phyloP scores from a whole-genome alignment of 2,329 filamentous ascomycete species.

The Lizonia empirigonia region DNA sequence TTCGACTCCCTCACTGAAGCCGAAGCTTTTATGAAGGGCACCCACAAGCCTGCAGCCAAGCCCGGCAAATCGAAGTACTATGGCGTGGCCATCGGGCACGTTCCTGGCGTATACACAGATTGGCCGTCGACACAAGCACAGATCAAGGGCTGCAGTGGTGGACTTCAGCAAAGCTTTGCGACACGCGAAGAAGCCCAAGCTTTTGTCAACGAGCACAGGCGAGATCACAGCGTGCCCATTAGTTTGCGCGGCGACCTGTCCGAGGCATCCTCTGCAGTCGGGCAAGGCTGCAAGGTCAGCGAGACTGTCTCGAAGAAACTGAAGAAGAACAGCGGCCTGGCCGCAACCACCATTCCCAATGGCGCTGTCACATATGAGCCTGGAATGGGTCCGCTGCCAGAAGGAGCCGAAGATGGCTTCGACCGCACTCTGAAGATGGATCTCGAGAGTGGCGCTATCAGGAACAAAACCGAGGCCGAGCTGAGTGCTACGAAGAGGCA shows the following conservation, averaged over 20 bases:
- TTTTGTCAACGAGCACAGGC: slow-evolving; percentile 62
- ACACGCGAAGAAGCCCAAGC: slow-evolving; percentile 72
- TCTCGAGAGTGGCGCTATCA: slow-evolving; percentile 58
- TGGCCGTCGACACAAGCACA: slow-evolving; percentile 75
- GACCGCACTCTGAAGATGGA: slow-evolving; percentile 64
- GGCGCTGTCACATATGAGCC: slow-evolving; percentile 47
- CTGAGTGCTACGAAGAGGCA: slow-evolving; percentile 54
- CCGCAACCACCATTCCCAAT: slow-evolving; percentile 15
- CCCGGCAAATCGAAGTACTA: slow-evolving; percentile 61
- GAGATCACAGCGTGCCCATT: slow-evolving; percentile 32
- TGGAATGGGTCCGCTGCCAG: slow-evolving; percentile 61
- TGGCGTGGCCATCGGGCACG: slow-evolving; percentile 62
- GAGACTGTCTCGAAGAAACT: slow-evolving; percentile 46
- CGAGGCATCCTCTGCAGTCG: slow-evolving; percentile 31
- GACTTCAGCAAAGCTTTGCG: slow-evolving; percentile 59
- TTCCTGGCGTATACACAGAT: slow-evolving; percentile 66
- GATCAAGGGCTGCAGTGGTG: slow-evolving; percentile 73
- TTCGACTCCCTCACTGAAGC: slow-evolving; percentile 77
- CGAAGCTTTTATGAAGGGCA: slow-evolving; percentile 73
- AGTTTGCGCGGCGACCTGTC: slow-evolving; percentile 37
- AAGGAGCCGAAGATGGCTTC: slow-evolving; percentile 65
- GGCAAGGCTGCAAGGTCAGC: slow-evolving; percentile 16
- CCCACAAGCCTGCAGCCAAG: slow-evolving; percentile 48
- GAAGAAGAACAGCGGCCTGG: slow-evolving; percentile 39
- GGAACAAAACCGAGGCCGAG: slow-evolving; percentile 61